Conservation (phyloP, 257 asterid species). For the Plantago major region DNA sequence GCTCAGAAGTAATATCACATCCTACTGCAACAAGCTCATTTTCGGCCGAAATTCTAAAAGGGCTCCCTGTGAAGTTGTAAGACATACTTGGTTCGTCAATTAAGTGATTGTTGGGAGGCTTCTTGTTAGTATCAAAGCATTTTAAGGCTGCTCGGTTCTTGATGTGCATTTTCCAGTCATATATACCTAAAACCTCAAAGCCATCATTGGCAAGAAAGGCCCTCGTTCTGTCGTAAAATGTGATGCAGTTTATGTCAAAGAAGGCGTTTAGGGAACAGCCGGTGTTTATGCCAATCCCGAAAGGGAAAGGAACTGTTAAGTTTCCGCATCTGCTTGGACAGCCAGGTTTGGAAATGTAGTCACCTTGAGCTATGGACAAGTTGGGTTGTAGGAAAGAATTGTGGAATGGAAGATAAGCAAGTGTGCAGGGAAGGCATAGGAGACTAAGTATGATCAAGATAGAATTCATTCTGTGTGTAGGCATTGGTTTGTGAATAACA, state of each 20-base stretch:
- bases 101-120: background rate
- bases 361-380: background rate
- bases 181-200: background rate
- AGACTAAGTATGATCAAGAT: too few species aligned
- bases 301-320: slow-evolving; percentile 11
- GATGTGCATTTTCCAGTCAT: background rate
- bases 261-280: slow-evolving; percentile 11
- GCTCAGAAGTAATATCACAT: slow-evolving; percentile 24
- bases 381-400: background rate
- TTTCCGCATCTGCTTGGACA: slow-evolving; percentile 11
- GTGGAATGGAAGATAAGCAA: too few species aligned
- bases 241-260: slow-evolving; percentile 8
- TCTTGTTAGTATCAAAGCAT: background rate
- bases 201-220: background rate
- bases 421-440: too few species aligned
- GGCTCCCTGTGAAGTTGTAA: background rate
- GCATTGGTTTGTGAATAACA: too few species aligned
- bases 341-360: background rate
- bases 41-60: background rate
- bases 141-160: background rate
- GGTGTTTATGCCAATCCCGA: slow-evolving; percentile 12
- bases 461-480: too few species aligned
- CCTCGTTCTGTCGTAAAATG: background rate
- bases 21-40: slow-evolving; percentile 16
- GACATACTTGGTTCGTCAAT: too few species aligned